phyloP scores from a whole-genome alignment of 768 basidiomycete genomes.

The Cyclocybe cylindracea region DNA sequence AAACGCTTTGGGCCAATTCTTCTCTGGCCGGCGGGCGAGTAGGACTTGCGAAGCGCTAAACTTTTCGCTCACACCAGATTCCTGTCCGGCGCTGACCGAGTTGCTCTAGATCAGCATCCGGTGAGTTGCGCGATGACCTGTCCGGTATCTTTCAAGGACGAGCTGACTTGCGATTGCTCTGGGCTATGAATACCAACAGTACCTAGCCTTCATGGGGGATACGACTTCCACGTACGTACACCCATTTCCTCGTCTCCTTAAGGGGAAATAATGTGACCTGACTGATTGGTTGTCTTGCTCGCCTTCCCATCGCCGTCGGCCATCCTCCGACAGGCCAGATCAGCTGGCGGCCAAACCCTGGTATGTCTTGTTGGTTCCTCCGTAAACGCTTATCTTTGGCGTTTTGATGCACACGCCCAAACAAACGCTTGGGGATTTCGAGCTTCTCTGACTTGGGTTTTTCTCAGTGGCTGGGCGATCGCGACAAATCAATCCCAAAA shows the following conservation, averaged over 20 bases:
- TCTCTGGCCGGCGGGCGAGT: neutral
- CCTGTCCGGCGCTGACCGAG: conserved; percentile 74
- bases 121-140: conserved; percentile 38
- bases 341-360: conserved; percentile 44
- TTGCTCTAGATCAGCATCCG: conserved; percentile 77
- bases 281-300: neutral
- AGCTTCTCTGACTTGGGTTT: conserved; percentile 20
- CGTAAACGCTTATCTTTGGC: conserved; percentile 13
- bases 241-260: neutral
- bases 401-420: conserved; percentile 9
- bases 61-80: conserved; percentile 43
- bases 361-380: conserved; percentile 25
- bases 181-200: conserved; percentile 29
- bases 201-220: conserved; percentile 45
- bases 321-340: conserved; percentile 30
- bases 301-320: conserved; percentile 1
- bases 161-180: conserved; percentile 7
- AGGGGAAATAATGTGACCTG: conserved; percentile 11
- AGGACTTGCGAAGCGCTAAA: conserved; percentile 6
- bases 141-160: conserved; percentile 7
- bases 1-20: neutral
- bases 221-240: conserved; percentile 37
- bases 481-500: conserved; percentile 63
- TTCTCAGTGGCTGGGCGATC: conserved; percentile 45
- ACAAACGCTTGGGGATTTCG: conserved; percentile 17